Base-by-base conservation (phyloP, 768 basidiomycete genomes). In the Tulasnella sp. region DNA sequence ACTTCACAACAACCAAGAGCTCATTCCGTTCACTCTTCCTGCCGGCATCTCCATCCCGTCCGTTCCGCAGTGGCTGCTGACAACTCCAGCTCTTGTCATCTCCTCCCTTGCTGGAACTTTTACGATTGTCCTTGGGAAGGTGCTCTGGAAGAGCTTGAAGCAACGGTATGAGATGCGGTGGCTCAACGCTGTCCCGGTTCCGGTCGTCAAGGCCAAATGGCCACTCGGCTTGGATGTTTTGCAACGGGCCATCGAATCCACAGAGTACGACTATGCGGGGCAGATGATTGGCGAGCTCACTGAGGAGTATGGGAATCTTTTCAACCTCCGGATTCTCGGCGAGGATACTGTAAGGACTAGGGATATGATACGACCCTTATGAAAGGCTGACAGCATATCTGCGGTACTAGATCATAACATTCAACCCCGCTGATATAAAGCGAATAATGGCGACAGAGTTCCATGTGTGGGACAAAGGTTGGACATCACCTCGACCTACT, bases 391-490 rank as follows among this genome's bases (percentile, higher is more conserved):
- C 52, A 65, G 77, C 26, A 69, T 16, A 40, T 35, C 34, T 26
- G 29, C 29, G 12, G 11, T 9, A 32, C 32, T 11, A 69, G 68
- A 59, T 73, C 62, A 22, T 69, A 7, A 74, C 73, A 1, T 34
- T 36, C 12, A 84, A 86, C 68, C 85, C 85, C 3, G 82, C 83
- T 47, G 78, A 85, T 73, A 77, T 86, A 74, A 86, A 89, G 82
- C 79, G 82, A 2, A 86, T 88, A 16, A 79, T 89, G 4, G 82
- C 86, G 0, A 86, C 86, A 0, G 84, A 88, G 72, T 88, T 89
- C 73, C 80, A 82, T 7, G 87, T 85, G 75, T 88, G 85, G 73
- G 83, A 83, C 47, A 89, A 88, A 81, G 87, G 87, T 85, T 71
- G 5, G 69, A 44, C 19, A 34, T 16, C 12, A 22, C n/a, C 16